Base-by-base conservation (phyloP, 495 filamentous ascomycete genomes). In the Xylaria palmicola region DNA sequence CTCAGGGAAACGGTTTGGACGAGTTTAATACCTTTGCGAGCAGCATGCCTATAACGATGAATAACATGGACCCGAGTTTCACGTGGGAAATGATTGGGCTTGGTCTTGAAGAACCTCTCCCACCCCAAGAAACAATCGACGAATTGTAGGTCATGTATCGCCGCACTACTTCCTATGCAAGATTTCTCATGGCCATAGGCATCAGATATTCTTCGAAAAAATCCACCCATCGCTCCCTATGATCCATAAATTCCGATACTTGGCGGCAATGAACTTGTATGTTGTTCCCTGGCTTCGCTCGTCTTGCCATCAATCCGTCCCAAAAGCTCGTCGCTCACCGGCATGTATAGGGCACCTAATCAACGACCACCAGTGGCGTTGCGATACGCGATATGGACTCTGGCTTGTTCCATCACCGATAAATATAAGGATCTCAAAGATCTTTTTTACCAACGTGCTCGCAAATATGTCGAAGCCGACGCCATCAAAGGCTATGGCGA, bases 401-500 rank as follows among this genome's bases (percentile, higher is more conserved):
- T 92, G 60, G 92, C 94, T 26, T 91, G 92, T 36, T 87, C 90
- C 1, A 81, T 93, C 36, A 87, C 84, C 10, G 91, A 96, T 15
- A 94, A 91, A 66, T 96, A 90, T 70, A 77, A 80, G 12, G 81
- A 82, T 36, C 74, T 96, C 19, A 89, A 90, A 66, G 86, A 89
- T 26, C 83, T 93, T 55, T 96, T 97, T 71, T 98, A 98, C 71
- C 84, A 86, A 48, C 83, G 91, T 41, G 85, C 93, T 34, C 85
- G 93, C 57, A 97, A 96, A 68, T 97, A 97, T 69, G 81, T 91
- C 22, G 91, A 98, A 66, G 75, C 85, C 43, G 91, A 96, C 62
- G 93, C 96, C 74, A 86, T 98, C 80, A 96, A 91, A 71, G 93
- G 94, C 20, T 89, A 93, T 65, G 94, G 94, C 37, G 94, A 98